Evolutionary conservation across 2,329 filamentous ascomycete species (phyloP).

Genomic region (Biscogniauxia marginata): DNA sequence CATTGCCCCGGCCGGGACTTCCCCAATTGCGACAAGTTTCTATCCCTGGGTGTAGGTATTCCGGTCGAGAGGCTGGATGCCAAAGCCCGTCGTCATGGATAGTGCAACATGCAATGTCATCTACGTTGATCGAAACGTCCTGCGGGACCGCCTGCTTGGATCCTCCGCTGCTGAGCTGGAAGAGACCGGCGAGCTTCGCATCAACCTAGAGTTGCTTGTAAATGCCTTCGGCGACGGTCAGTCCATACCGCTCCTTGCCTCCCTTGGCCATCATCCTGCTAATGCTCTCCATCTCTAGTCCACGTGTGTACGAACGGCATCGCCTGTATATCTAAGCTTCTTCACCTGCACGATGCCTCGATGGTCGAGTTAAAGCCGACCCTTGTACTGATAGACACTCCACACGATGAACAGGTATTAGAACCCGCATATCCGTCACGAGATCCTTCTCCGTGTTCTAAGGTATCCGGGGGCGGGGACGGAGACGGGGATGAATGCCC

Average conservation of each 20-base stretch:
- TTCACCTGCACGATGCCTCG: slow-evolving; percentile 52
- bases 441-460: slow-evolving; percentile 46
- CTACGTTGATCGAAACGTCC: slow-evolving; percentile 56
- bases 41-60: slow-evolving; percentile 49
- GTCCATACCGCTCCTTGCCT: slow-evolving; percentile 18
- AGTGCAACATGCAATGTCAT: slow-evolving; percentile 57
- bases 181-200: slow-evolving; percentile 37
- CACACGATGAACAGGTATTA: slow-evolving; percentile 47
- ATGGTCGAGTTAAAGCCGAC: slow-evolving; percentile 55
- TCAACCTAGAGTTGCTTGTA: slow-evolving; percentile 50
- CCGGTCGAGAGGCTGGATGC: slow-evolving; percentile 62
- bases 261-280: slow-evolving; percentile 3
- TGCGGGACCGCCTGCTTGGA: slow-evolving; percentile 44
- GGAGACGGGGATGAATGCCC: slow-evolving; percentile 41
- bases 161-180: slow-evolving; percentile 28
- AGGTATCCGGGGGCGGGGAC: slow-evolving; percentile 32
- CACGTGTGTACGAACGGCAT: slow-evolving; percentile 53
- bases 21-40: slow-evolving; percentile 22
- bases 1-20: not conserved
- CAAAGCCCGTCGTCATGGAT: slow-evolving; percentile 56
- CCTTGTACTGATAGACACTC: slow-evolving; percentile 56
- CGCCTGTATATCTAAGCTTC: slow-evolving; percentile 52
- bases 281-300: slow-evolving; percentile 41
- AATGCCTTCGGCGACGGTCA: slow-evolving; percentile 55
- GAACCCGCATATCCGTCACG: slow-evolving; percentile 36